A percentile compares a stretch with the other conserved stretches of the same genome.
These are phyloP conservation scores for Petrea volubilis DNA, from an alignment of 257 asterid genomes.

Conservation along the genomic window DNA sequence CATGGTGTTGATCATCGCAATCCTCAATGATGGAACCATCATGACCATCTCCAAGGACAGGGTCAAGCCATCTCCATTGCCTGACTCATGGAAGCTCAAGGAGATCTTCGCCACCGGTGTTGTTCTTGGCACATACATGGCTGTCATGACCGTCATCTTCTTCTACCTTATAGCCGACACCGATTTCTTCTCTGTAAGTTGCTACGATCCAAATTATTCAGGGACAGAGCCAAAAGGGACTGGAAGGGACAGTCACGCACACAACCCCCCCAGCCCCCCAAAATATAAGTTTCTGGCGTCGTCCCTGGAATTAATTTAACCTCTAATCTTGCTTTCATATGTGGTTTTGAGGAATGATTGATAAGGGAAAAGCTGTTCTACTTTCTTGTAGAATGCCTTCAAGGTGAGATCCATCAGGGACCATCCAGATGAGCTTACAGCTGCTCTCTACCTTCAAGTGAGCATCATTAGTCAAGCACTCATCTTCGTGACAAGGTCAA, in stretches of 20 bases:
- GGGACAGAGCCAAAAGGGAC: too few relatives aligned
- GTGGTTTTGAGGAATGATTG: too few relatives aligned
- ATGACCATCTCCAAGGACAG: conserved; percentile 66
- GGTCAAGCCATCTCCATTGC: conserved; percentile 59
- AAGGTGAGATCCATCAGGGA: conserved; percentile 43
- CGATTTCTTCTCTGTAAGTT: conserved; percentile 46
- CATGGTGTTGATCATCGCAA: conserved; percentile 58
- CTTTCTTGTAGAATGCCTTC: conserved; percentile 32
- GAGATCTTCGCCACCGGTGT: conserved; percentile 59
- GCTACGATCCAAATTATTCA: neutral
- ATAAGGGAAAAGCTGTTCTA: too few relatives aligned
- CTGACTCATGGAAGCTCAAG: conserved; percentile 60
- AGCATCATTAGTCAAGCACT: conserved; percentile 86
- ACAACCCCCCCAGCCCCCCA: too few relatives aligned
- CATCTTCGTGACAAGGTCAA: conserved; percentile 75
- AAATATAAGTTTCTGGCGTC: too few relatives aligned
- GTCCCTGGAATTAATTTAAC: too few relatives aligned
- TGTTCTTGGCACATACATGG: conserved; percentile 56
- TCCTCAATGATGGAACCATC: conserved; percentile 63
- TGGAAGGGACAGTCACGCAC: too few relatives aligned
- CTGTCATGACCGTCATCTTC: conserved; percentile 49
- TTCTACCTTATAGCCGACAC: conserved; percentile 44
- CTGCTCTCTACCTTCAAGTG: conserved; percentile 83
- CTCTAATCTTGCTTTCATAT: too few relatives aligned
- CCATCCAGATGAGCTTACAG: conserved; percentile 48